Percentiles rank a stretch among this genome's conserved stretches.
Evolutionary conservation across 768 basidiomycete genomes (phyloP).

Genomic region (Boletellus ananiceps): DNA sequence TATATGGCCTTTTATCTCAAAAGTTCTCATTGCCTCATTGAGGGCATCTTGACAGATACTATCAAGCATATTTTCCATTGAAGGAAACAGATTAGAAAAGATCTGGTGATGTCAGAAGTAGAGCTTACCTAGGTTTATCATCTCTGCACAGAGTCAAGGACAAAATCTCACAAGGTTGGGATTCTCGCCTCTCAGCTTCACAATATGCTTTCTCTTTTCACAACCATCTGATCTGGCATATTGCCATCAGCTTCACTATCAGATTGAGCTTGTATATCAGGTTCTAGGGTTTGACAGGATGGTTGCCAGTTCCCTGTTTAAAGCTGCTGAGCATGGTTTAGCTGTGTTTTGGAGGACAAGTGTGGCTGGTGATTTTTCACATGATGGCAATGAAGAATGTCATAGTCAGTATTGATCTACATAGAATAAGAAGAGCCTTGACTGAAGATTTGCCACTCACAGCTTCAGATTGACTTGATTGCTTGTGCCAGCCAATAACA

Average conservation of each 20-base stretch:
- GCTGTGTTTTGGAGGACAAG: neutral
- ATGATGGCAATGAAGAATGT: neutral
- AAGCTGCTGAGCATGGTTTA: neutral
- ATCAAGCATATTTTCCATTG: neutral
- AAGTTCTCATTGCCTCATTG: neutral
- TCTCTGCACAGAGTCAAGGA: too few relatives aligned
- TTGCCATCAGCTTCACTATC: neutral
- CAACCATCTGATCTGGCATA: too few relatives aligned
- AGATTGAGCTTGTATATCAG: neutral
- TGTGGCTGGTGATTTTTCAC: neutral
- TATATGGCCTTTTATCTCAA: neutral
- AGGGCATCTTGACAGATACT: neutral
- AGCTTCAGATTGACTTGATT: too few relatives aligned
- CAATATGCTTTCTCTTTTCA: too few relatives aligned
- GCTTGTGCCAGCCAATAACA: too few relatives aligned
- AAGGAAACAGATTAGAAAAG: neutral
- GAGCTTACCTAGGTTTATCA: neutral
- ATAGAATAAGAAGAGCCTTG: too few relatives aligned
- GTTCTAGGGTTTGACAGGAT: neutral
- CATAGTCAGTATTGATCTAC: too few relatives aligned
- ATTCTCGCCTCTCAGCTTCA: too few relatives aligned
- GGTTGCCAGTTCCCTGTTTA: neutral
- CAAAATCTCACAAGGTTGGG: too few relatives aligned
- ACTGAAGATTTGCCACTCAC: too few relatives aligned
- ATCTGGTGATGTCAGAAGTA: neutral